Evolutionary conservation across 495 filamentous ascomycete species (phyloP).

Genomic region (Hyphodiscus hymeniophilus): DNA sequence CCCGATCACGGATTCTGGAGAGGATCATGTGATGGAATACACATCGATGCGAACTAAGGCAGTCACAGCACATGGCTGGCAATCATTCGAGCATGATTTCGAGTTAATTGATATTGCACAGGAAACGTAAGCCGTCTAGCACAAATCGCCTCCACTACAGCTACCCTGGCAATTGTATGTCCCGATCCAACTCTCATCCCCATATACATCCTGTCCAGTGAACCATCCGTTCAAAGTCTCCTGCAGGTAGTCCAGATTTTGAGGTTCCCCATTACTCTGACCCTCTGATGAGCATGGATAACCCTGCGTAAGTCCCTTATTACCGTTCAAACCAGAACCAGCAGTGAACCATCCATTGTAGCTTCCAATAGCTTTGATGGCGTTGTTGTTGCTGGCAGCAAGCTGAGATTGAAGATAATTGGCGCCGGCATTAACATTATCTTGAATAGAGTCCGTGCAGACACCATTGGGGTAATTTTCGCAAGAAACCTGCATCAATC

Average conservation of each 20-base stretch:
- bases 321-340: conserved; percentile 16
- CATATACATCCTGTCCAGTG: conserved; percentile 25
- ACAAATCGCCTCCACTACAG: neutral
- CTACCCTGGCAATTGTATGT: conserved; percentile 14
- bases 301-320: conserved; percentile 22
- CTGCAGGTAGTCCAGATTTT: conserved; percentile 28
- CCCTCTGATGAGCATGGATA: conserved; percentile 29
- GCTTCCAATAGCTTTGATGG: conserved; percentile 25
- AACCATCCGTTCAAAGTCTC: conserved; percentile 29
- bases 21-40: no score
- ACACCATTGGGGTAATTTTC: conserved; percentile 29
- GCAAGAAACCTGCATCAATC: conserved; percentile 31
- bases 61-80: no score
- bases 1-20: no score
- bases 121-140: no score
- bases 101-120: no score
- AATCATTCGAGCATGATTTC: no score
- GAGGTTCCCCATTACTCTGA: conserved; percentile 24
- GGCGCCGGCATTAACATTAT: conserved; percentile 30
- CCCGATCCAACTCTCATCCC: conserved; percentile 25
- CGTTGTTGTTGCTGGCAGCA: conserved; percentile 22
- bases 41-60: no score
- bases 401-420: conserved; percentile 24
- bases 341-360: conserved; percentile 31
- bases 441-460: conserved; percentile 27